phyloP scores from a whole-genome alignment of 2,329 filamentous ascomycete genomes.

The Exserohilum turcica region DNA sequence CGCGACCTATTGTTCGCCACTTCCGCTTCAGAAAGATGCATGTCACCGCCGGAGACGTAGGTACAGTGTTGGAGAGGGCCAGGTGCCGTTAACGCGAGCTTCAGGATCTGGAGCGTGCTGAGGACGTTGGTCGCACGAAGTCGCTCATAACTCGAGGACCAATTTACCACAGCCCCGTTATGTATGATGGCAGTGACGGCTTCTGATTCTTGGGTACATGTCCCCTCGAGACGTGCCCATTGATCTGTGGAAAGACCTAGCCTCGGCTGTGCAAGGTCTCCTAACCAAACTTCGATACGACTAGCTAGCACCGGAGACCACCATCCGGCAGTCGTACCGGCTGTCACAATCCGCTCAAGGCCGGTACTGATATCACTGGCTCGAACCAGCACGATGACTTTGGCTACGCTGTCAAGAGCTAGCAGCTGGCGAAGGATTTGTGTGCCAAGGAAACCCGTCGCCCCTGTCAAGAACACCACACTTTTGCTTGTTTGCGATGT shows the following conservation, averaged over 20 bases:
- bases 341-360: not conserved
- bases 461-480: not conserved
- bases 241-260: not conserved
- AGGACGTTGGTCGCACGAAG: not conserved
- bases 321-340: not conserved
- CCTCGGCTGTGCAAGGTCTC: not conserved
- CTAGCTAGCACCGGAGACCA: not conserved
- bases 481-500: not conserved
- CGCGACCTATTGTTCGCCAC: not conserved
- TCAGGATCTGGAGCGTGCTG: not conserved
- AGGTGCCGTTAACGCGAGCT: not conserved
- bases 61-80: not conserved
- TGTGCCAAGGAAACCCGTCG: not conserved
- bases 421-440: not conserved
- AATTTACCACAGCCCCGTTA: not conserved
- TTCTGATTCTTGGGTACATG: not conserved
- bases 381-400: not conserved
- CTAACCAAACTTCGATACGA: not conserved
- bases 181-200: not conserved
- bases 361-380: not conserved
- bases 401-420: not conserved
- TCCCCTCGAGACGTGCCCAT: not conserved
- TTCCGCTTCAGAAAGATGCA: not conserved
- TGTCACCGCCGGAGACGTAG: not conserved
- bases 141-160: not conserved